Percentiles rank a stretch among this genome's conserved stretches.
Conservation (phyloP, 2,329 filamentous ascomycete species). For the Mariannaea sp. region DNA sequence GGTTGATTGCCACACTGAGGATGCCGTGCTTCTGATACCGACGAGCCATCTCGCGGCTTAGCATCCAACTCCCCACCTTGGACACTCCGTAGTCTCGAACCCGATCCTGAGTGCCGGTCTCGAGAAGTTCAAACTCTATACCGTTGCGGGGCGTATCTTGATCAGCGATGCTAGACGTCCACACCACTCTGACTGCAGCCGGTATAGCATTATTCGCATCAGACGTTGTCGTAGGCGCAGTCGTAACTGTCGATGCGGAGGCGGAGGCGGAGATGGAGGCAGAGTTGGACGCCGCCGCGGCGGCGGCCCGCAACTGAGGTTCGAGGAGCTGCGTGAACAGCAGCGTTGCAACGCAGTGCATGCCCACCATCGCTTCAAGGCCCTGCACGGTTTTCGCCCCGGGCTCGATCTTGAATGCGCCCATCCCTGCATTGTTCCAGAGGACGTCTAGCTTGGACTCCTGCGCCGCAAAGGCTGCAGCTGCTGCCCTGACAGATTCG, state of each 20-base stretch:
- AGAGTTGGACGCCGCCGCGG: neutral
- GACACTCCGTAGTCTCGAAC: conserved; percentile 40
- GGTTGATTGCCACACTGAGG: conserved; percentile 41
- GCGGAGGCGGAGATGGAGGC: too few relatives aligned
- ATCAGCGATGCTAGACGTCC: conserved; percentile 40
- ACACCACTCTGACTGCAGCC: conserved; percentile 39
- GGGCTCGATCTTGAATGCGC: conserved; percentile 18
- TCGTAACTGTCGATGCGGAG: too few relatives aligned
- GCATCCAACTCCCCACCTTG: conserved; percentile 45
- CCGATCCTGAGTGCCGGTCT: conserved; percentile 28
- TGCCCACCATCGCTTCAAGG: conserved; percentile 42
- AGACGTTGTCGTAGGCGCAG: too few relatives aligned
- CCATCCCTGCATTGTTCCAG: conserved; percentile 45
- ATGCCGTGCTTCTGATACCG: conserved; percentile 33
- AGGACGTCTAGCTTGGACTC: conserved; percentile 50
- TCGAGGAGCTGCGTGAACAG: conserved; percentile 43
- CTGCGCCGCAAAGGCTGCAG: conserved; percentile 41
- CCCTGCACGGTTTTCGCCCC: conserved; percentile 35
- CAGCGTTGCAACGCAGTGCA: conserved; percentile 43
- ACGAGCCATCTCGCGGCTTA: conserved; percentile 40
- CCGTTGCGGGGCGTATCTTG: conserved; percentile 34
- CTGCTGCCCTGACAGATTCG: conserved; percentile 45
- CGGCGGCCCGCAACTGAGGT: conserved; percentile 41
- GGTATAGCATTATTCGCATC: too few relatives aligned
- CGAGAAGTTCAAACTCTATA: conserved; percentile 36